These are phyloP conservation scores for Alloteropsis semialata DNA, from an alignment of 176 grass and related monocot species.

Conservation along the genomic window DNA sequence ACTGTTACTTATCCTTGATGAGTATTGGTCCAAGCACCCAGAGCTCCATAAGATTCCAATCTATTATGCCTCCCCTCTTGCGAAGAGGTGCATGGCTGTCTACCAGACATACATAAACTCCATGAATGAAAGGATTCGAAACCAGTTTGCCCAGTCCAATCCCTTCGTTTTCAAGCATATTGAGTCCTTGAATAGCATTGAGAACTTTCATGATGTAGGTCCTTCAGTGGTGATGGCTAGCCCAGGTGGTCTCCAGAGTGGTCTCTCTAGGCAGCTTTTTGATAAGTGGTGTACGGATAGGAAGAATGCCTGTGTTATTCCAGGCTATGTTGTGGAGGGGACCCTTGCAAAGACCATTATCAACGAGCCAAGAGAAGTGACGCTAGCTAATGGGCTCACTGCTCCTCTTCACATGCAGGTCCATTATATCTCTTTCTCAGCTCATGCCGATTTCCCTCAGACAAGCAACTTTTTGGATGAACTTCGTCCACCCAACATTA, in stretches of 20 bases:
- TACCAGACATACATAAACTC: constrained; percentile 98
- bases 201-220: constrained; percentile 89
- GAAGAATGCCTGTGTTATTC: constrained; percentile 92
- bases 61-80: constrained; percentile 92
- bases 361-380: constrained; percentile 94
- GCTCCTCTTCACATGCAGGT: constrained; percentile 93
- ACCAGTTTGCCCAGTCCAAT: constrained; percentile 87
- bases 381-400: constrained; percentile 80
- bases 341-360: constrained; percentile 93
- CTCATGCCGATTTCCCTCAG: constrained; percentile 90
- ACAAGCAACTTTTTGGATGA: constrained; percentile 87
- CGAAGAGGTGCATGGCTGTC: constrained; percentile 94
- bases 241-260: constrained; percentile 80
- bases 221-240: constrained; percentile 95
- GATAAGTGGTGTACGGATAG: constrained; percentile 97
- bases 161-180: constrained; percentile 96
- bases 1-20: constrained; percentile 85
- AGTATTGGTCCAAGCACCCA: constrained; percentile 90
- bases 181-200: constrained; percentile 83
- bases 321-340: constrained; percentile 88
- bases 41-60: constrained; percentile 97
- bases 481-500: constrained; percentile 78
- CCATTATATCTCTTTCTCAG: constrained; percentile 92
- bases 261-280: constrained; percentile 89
- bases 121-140: constrained; percentile 97